Conservation (phyloP, 1,139 yeast species). For the Magnusiomyces ingens region DNA sequence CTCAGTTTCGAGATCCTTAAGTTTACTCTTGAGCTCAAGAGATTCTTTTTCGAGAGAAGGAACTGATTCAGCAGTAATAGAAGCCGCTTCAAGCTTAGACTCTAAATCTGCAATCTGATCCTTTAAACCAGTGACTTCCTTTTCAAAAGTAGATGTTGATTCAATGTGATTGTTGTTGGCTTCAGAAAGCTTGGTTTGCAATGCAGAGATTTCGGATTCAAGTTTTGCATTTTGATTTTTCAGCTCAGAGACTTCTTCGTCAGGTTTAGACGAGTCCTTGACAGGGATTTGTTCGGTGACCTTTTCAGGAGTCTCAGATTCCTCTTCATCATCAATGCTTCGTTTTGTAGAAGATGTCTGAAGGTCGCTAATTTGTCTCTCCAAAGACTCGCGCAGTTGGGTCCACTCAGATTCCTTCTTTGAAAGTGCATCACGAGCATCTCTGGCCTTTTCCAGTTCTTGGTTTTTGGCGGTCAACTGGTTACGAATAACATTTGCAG, state of each 20-base stretch:
- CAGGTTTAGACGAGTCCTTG: neutral
- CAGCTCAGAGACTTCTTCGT: neutral
- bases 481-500: neutral
- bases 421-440: neutral
- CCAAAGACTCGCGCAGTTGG: neutral
- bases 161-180: too few species aligned
- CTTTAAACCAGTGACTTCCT: too few species aligned
- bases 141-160: too few species aligned
- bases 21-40: too few species aligned
- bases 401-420: constrained; percentile 1
- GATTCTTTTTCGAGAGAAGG: too few species aligned
- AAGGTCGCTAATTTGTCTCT: constrained; percentile 10
- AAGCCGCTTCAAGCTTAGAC: too few species aligned
- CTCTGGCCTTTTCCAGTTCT: neutral
- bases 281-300: constrained; percentile 5
- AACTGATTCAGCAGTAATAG: too few species aligned
- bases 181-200: too few species aligned
- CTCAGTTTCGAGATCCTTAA: too few species aligned
- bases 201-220: neutral
- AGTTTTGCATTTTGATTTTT: neutral
- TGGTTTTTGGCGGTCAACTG: neutral
- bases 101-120: neutral
- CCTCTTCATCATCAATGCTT: constrained; percentile 7
- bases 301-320: constrained; percentile 3
- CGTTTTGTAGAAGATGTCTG: neutral